These are phyloP conservation scores for Coemansia sp. DNA, from an alignment of 192 early-diverging fungal species.

Conservation along the genomic window DNA sequence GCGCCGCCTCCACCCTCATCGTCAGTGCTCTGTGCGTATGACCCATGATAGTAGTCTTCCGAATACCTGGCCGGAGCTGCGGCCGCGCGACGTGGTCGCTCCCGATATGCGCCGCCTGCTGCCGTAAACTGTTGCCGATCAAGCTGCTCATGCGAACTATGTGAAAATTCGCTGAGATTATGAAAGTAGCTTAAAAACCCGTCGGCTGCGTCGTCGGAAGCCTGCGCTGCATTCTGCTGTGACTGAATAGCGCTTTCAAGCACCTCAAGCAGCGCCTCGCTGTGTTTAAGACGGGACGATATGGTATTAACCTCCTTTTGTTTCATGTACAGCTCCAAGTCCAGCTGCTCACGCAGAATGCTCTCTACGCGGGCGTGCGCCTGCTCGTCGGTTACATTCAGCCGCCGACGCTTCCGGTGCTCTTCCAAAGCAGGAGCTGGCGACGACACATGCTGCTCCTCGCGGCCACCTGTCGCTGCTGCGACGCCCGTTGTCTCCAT, in stretches of 20 bases:
- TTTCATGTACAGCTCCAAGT: slow-evolving; percentile 73
- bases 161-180: not conserved
- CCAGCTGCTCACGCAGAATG: slow-evolving; percentile 71
- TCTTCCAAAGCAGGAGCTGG: not conserved
- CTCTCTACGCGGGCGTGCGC: slow-evolving; percentile 48
- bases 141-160: not conserved
- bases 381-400: slow-evolving; percentile 10
- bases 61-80: slow-evolving; percentile 6
- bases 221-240: slow-evolving; percentile 35
- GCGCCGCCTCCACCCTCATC: not conserved
- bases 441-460: not conserved
- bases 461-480: not conserved
- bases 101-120: not conserved
- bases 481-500: not conserved
- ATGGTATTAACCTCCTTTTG: slow-evolving; percentile 68
- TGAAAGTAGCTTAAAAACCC: slow-evolving; percentile 27
- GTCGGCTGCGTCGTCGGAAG: slow-evolving; percentile 13
- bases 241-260: slow-evolving; percentile 54
- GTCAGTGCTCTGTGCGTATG: slow-evolving; percentile 35
- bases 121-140: not conserved
- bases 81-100: slow-evolving; percentile 25
- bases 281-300: slow-evolving; percentile 58
- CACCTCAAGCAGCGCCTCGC: slow-evolving; percentile 57
- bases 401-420: slow-evolving; percentile 6
- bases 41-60: slow-evolving; percentile 3